Evolutionary conservation across 768 basidiomycete species (phyloP).

Genomic region (Russula ochroleuca): DNA sequence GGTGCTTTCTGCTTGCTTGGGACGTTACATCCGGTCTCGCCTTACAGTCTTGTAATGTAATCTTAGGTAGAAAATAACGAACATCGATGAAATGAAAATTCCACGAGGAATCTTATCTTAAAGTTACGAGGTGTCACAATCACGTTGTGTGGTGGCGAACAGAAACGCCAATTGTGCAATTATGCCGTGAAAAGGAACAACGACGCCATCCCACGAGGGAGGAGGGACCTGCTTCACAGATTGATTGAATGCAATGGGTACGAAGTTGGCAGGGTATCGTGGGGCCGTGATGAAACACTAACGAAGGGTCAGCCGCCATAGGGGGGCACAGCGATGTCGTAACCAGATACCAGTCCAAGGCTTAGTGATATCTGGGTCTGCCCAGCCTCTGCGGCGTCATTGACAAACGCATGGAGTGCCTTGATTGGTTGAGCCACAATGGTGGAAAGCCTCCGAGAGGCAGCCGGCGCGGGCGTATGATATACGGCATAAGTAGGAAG

Average conservation of each 20-base stretch:
- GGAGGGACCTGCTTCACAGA: conserved; percentile 9
- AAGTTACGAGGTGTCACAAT: not conserved
- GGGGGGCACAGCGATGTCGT: conserved; percentile 20
- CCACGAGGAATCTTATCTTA: not conserved
- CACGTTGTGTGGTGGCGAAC: conserved; percentile 4
- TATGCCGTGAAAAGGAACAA: conserved; percentile 18
- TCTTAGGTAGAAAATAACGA: conserved; percentile 30
- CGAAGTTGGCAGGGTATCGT: conserved; percentile 1
- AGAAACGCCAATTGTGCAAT: not conserved
- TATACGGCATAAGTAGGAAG: conserved; percentile 9
- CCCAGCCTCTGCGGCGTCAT: conserved; percentile 24
- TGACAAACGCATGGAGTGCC: conserved; percentile 19
- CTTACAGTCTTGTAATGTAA: conserved; percentile 29
- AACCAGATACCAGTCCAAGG: conserved; percentile 11
- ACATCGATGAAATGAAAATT: conserved; percentile 22
- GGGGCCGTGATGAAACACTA: conserved; percentile 23
- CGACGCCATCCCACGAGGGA: not conserved
- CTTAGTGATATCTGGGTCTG: conserved; percentile 23
- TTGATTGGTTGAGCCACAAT: conserved; percentile 20
- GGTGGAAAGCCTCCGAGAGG: conserved; percentile 21
- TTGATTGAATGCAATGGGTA: conserved; percentile 17
- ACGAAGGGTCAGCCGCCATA: conserved; percentile 18
- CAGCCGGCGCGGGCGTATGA: conserved; percentile 7
- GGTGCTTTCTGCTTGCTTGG: conserved; percentile 19
- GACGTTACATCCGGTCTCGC: conserved; percentile 26